phyloP scores from a whole-genome alignment of 305 asterid genomes.

The Solanum hybrid region DNA sequence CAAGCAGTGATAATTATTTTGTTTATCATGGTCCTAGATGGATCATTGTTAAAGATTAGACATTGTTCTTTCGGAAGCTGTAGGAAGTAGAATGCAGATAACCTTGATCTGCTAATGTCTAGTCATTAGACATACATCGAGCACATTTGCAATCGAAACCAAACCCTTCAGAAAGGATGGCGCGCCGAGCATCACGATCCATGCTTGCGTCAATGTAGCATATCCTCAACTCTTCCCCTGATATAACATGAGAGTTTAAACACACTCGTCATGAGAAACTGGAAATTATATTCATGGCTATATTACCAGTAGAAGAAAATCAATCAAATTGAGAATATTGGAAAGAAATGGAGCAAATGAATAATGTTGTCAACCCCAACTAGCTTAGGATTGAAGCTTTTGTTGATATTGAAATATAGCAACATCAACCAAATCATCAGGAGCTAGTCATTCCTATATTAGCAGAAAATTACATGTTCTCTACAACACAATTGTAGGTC shows the following conservation, averaged over 20 bases:
- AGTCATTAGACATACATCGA: conserved; percentile 59
- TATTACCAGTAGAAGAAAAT: background rate
- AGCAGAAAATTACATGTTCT: background rate
- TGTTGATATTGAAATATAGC: background rate
- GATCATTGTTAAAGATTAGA: background rate
- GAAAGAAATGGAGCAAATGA: background rate
- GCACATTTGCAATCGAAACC: conserved; percentile 69
- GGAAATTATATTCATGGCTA: background rate
- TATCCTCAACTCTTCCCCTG: conserved; percentile 79
- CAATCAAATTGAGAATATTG: background rate
- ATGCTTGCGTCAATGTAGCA: conserved; percentile 84
- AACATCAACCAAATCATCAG: background rate
- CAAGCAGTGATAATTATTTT: background rate
- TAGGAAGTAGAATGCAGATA: background rate
- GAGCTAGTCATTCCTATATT: background rate
- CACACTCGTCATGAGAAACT: background rate
- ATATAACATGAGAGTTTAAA: conserved; percentile 13
- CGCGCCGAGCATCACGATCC: conserved; percentile 64
- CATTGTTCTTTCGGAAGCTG: background rate
- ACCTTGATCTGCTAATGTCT: background rate
- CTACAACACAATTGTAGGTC: background rate
- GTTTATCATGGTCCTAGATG: background rate
- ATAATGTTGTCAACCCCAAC: background rate
- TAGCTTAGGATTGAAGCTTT: background rate
- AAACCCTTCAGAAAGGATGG: conserved; percentile 51